Evolutionary conservation across 441 rosid species (phyloP).

Genomic region (Gossypium gossypioides): DNA sequence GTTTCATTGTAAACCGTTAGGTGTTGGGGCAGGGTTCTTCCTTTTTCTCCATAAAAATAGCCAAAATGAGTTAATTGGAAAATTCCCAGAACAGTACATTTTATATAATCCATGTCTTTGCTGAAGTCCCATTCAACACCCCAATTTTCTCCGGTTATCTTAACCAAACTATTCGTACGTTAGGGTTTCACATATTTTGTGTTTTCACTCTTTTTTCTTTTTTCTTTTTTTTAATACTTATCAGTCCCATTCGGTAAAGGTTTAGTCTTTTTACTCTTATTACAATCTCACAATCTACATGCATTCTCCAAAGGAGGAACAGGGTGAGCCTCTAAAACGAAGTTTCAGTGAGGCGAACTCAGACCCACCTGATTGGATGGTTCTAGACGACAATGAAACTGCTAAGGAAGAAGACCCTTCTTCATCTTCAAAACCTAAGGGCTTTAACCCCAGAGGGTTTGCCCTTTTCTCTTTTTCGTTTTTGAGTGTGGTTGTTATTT

Average conservation of each 20-base stretch:
- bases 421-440: slow-evolving; percentile 8
- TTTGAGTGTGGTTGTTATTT: slow-evolving; percentile 2
- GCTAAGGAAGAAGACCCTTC: not conserved
- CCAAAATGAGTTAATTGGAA: not conserved
- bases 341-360: slow-evolving; percentile 31
- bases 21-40: too few species aligned
- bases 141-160: not conserved
- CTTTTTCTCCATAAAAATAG: not conserved
- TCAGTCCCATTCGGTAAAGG: not conserved
- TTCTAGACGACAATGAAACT: not conserved
- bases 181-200: not conserved
- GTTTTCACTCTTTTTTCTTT: not conserved
- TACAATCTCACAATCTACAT: not conserved
- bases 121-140: not conserved
- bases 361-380: slow-evolving; percentile 17
- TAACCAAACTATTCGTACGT: not conserved
- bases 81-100: not conserved
- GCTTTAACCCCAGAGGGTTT: slow-evolving; percentile 45
- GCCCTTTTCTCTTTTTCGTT: not conserved
- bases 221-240: not conserved
- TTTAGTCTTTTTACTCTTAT: not conserved
- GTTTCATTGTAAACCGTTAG: too few species aligned
- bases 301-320: slow-evolving; percentile 18
- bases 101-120: too few species aligned
- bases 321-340: slow-evolving; percentile 27